Base-by-base conservation (phyloP, 148 eudicot genomes). In the Camellia granthamiana region DNA sequence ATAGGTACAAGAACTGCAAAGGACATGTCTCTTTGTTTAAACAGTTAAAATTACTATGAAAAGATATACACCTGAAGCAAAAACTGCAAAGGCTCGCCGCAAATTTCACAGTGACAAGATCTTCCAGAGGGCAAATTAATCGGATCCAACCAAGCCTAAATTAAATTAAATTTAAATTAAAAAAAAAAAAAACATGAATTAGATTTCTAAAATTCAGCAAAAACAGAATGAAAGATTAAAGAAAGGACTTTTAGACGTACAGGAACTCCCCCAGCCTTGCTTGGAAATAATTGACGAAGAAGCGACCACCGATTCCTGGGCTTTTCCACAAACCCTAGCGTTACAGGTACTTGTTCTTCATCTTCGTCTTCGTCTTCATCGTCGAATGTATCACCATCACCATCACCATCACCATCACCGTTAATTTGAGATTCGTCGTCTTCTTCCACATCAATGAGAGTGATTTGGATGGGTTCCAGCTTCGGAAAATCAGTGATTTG, bases 61-160 rank as follows among this genome's bases (percentile, higher is more conserved):
- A 78, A 69, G 43, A n/a, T 49, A 14, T 19, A 72, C 76, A 95
- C 98, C 97, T 95, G 97, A 81, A 93, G 94, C 81, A 95, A 44
- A 78, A 92, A 95, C 80, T 90, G 98, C 90, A 93, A 68, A 54
- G 99, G 99, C 68, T 91, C 88, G 63, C 90, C 88, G 21, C 99
- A 96, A 41, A 92, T 69, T 83, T 89, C 99, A 85, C 99, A 96
- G 8, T 80, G 43, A 77, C 86, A 73, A 72, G 89, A 84, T 56
- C 69, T 91, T 60, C 92, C 97, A 10, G 86, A 80, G 38, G 99
- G 98, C 77, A 95, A 78, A 82, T 92, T 88, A 72, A 89, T 77
- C 16, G 97, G 97, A 85, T 95, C 93, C 86, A 95, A 80, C 98
- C 98, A 95, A 42, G 96, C 98, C 98, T 95, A 82, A 52, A 80